These are phyloP conservation scores for Cryptomeria japonica DNA, from an alignment of 75 land plant genomes.

Conservation along the genomic window DNA sequence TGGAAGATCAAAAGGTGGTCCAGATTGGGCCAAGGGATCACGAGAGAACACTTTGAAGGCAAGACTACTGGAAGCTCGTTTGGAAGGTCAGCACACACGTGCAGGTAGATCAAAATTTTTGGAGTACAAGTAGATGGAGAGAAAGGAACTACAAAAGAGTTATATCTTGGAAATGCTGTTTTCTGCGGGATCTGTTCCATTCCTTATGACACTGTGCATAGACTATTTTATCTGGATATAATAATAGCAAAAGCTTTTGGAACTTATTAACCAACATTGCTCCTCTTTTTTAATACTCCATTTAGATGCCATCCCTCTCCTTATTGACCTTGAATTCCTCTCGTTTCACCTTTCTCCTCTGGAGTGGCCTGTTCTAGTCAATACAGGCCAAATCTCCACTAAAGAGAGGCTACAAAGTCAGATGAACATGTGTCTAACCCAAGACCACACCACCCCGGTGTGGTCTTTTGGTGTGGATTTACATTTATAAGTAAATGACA, in stretches of 20 bases:
- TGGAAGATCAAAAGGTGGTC: constrained; percentile 25
- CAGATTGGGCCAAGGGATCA: constrained; percentile 30
- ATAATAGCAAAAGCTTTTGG: not conserved
- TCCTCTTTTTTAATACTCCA: not conserved
- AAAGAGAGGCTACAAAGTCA: not conserved
- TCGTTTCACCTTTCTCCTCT: not conserved
- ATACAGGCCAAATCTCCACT: not conserved
- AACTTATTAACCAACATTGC: not conserved
- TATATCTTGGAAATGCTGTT: not conserved
- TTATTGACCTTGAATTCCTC: not conserved
- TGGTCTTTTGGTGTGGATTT: not conserved
- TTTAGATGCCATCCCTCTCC: not conserved
- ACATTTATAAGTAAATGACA: not conserved
- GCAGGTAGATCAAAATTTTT: not conserved
- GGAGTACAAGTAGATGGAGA: not conserved
- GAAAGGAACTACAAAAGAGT: not conserved
- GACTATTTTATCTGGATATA: not conserved
- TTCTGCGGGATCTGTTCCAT: not conserved
- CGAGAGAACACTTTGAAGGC: constrained; percentile 36
- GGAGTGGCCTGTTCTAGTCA: not conserved
- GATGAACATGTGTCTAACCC: not conserved
- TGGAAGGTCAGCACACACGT: constrained; percentile 23
- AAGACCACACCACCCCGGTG: not conserved
- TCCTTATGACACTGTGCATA: not conserved
- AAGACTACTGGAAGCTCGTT: constrained; percentile 31